These are phyloP conservation scores for Musa schizocarpa DNA, from an alignment of 176 grass and related monocot genomes.

Conservation along the genomic window DNA sequence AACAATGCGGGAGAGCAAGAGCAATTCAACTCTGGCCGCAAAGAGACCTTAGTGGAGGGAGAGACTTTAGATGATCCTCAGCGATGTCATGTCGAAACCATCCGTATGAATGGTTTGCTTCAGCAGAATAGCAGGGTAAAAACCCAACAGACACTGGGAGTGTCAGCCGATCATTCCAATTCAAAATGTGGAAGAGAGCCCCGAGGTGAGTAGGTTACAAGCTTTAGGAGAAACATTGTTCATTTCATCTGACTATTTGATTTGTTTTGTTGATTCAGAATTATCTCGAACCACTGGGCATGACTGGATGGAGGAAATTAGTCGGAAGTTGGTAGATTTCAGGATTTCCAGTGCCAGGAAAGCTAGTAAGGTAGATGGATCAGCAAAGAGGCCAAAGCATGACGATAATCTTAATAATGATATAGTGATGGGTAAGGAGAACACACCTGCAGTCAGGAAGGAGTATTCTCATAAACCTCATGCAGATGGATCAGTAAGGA, in stretches of 20 bases:
- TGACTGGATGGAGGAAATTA: slow-evolving; percentile 13
- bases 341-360: slow-evolving; percentile 29
- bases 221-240: not conserved
- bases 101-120: not conserved
- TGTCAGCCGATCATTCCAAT: not conserved
- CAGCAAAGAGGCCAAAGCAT: not conserved
- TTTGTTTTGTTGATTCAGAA: slow-evolving; percentile 2
- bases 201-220: not conserved
- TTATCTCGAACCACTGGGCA: slow-evolving; percentile 8
- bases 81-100: not conserved
- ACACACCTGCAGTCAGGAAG: slow-evolving; percentile 8
- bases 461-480: not conserved
- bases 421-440: slow-evolving; percentile 16
- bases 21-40: no score
- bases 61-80: not conserved
- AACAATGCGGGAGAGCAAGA: slow-evolving; percentile 13
- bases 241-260: not conserved
- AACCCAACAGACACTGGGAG: not conserved
- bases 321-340: slow-evolving; percentile 23
- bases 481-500: slow-evolving; percentile 10
- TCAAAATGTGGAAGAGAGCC: not conserved
- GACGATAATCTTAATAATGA: not conserved
- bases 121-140: not conserved
- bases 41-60: not conserved
- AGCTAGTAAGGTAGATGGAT: slow-evolving; percentile 16